Conservation (phyloP, 2,329 filamentous ascomycete genomes). For the Sarocladium oryzae region DNA sequence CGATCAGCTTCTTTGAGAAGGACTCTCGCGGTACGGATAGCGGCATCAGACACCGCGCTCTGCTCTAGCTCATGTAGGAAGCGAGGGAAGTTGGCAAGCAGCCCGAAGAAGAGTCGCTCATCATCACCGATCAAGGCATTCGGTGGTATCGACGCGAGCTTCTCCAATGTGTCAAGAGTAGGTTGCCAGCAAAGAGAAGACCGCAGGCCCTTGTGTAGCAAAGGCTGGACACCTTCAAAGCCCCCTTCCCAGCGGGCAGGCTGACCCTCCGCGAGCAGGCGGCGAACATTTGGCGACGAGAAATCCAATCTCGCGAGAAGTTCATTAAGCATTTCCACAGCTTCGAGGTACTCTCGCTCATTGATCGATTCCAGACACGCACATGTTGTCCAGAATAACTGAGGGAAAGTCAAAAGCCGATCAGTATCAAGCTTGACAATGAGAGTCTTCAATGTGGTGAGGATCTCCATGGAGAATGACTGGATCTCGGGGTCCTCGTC, state of each 20-base stretch:
- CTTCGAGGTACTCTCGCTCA: constrained; percentile 89
- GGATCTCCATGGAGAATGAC: constrained; percentile 94
- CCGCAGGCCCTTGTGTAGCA: constrained; percentile 87
- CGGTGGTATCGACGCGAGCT: constrained; percentile 70
- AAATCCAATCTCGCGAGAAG: constrained; percentile 81
- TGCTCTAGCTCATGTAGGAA: constrained; percentile 76
- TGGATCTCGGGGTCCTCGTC: constrained; percentile 93
- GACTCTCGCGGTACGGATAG: constrained; percentile 58
- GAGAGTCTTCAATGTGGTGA: constrained; percentile 88
- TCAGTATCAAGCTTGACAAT: constrained; percentile 76
- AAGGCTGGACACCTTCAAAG: constrained; percentile 78
- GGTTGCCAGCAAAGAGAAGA: constrained; percentile 77
- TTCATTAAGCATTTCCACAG: constrained; percentile 83
- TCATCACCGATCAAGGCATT: constrained; percentile 78
- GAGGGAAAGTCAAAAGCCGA: constrained; percentile 81
- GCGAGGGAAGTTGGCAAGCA: constrained; percentile 87
- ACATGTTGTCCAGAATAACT: constrained; percentile 96
- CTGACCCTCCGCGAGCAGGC: constrained; percentile 67
- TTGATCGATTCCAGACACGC: constrained; percentile 96
- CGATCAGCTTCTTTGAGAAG: constrained; percentile 67
- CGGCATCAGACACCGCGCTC: constrained; percentile 45
- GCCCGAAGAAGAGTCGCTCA: constrained; percentile 72
- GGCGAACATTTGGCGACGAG: constrained; percentile 59
- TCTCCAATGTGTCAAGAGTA: constrained; percentile 71
- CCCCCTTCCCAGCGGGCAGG: constrained; percentile 82